Conservation (phyloP, 2,329 filamentous ascomycete species). For the Colletotrichum lentis region DNA sequence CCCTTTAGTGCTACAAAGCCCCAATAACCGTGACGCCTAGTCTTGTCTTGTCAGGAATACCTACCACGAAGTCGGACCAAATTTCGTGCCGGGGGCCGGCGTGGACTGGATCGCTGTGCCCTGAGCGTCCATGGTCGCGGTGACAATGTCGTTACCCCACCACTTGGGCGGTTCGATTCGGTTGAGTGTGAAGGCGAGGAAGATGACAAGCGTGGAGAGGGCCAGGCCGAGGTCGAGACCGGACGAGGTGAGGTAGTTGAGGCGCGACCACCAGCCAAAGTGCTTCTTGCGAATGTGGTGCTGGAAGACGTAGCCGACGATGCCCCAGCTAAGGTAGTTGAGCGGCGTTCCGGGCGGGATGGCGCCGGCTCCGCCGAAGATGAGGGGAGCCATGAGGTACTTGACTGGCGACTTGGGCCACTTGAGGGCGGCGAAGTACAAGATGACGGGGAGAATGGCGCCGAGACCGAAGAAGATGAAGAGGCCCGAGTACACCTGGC, state of each 20-base stretch:
- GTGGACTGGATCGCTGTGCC: conserved; percentile 66
- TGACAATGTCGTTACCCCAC: conserved; percentile 72
- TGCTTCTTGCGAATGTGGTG: conserved; percentile 69
- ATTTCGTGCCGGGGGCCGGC: conserved; percentile 63
- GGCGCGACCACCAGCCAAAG: conserved; percentile 75
- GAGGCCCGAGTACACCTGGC: conserved; percentile 67
- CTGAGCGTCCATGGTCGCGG: conserved; percentile 67
- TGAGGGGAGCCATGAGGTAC: conserved; percentile 68
- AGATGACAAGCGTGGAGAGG: conserved; percentile 72
- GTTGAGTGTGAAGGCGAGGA: conserved; percentile 73
- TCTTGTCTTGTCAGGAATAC: not conserved
- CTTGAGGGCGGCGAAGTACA: conserved; percentile 59
- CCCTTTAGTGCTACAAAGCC: conserved; percentile 18
- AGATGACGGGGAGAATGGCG: conserved; percentile 59
- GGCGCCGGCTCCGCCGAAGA: conserved; percentile 66
- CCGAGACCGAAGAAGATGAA: conserved; percentile 68
- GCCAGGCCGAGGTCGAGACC: conserved; percentile 75
- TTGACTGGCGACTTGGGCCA: conserved; percentile 60
- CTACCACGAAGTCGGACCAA: conserved; percentile 67
- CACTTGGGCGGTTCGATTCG: conserved; percentile 69
- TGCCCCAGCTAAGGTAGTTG: conserved; percentile 77
- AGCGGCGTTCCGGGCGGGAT: conserved; percentile 75
- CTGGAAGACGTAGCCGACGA: conserved; percentile 76
- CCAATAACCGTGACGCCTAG: conserved; percentile 6
- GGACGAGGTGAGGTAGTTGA: conserved; percentile 77